These are phyloP conservation scores for Allomyces macrogynus DNA, from an alignment of 192 early-diverging fungal species.

Conservation along the genomic window DNA sequence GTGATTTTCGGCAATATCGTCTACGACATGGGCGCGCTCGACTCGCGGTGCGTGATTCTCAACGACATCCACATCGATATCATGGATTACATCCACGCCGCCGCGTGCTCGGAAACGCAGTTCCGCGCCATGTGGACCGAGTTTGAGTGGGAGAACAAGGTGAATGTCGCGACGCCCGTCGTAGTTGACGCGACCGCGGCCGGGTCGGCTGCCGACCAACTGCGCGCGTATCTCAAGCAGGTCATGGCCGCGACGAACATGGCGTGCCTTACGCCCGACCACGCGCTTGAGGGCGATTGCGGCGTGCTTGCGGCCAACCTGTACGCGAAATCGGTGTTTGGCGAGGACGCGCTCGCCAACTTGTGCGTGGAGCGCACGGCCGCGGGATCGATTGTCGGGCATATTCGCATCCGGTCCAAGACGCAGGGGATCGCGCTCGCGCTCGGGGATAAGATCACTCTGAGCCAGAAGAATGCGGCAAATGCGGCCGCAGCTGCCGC, in stretches of 20 bases:
- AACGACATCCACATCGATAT: conserved; percentile 99
- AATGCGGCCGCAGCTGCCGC: background rate
- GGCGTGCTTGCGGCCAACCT: conserved; percentile 95
- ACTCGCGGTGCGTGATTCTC: conserved; percentile 79
- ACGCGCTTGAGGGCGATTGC: conserved; percentile 79
- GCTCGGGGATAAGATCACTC: conserved; percentile 43
- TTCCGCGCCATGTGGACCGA: conserved; percentile 98
- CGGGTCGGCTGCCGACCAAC: background rate
- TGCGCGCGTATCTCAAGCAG: conserved; percentile 71
- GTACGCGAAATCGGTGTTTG: conserved; percentile 90
- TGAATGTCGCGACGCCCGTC: conserved; percentile 50
- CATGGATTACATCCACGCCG: conserved; percentile 97
- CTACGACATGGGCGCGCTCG: conserved; percentile 79
- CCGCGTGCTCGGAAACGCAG: conserved; percentile 70
- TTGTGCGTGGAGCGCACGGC: conserved; percentile 62
- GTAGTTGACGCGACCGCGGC: conserved; percentile 56
- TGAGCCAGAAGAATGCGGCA: conserved; percentile 1
- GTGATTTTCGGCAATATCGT: conserved; percentile 98
- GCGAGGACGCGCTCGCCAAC: conserved; percentile 96
- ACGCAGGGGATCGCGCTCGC: conserved; percentile 95
- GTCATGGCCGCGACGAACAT: conserved; percentile 94
- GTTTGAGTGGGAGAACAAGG: conserved; percentile 99
- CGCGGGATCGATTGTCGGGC: conserved; percentile 62
- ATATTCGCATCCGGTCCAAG: conserved; percentile 93
- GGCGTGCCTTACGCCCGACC: conserved; percentile 89